Conservation (phyloP, 2,329 filamentous ascomycete species). For the Hypoxylon sp. region DNA sequence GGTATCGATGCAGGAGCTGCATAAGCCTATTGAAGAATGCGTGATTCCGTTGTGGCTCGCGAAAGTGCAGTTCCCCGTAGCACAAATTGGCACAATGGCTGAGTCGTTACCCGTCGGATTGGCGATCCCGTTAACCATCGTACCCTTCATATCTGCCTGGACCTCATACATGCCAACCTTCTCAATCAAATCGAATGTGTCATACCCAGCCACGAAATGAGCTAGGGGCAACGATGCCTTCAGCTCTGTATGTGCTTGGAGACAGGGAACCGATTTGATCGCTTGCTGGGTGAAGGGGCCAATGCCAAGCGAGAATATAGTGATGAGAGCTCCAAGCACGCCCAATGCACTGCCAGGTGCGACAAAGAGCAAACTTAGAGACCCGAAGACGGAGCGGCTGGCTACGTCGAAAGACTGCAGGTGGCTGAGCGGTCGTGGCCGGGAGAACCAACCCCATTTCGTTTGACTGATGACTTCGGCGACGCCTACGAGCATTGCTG, state of each 20-base stretch:
- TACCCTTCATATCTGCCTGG: slow-evolving; percentile 52
- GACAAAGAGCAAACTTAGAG: slow-evolving; percentile 48
- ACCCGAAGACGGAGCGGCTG: slow-evolving; percentile 51
- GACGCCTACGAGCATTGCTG: slow-evolving; percentile 50
- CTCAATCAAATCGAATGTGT: slow-evolving; percentile 40
- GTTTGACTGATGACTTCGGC: slow-evolving; percentile 54
- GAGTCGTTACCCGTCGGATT: slow-evolving; percentile 48
- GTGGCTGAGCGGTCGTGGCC: slow-evolving; percentile 49
- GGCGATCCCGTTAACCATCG: slow-evolving; percentile 52
- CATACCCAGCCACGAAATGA: slow-evolving; percentile 32
- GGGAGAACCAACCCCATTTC: slow-evolving; percentile 55
- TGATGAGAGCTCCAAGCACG: slow-evolving; percentile 44
- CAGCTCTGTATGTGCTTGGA: slow-evolving; percentile 26
- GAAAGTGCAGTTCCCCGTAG: slow-evolving; percentile 50
- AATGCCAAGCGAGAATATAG: slow-evolving; percentile 50
- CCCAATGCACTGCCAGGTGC: slow-evolving; percentile 28
- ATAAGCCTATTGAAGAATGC: slow-evolving; percentile 50
- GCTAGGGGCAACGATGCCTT: slow-evolving; percentile 41
- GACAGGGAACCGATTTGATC: slow-evolving; percentile 46
- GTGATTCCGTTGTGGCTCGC: slow-evolving; percentile 43
- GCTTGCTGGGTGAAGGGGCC: slow-evolving; percentile 55
- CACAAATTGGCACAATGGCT: slow-evolving; percentile 42
- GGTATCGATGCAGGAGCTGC: slow-evolving; percentile 48
- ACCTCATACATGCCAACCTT: slow-evolving; percentile 46
- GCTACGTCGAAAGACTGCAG: slow-evolving; percentile 54